Percentiles rank a stretch among this genome's conserved stretches.
phyloP scores from a whole-genome alignment of 2,329 filamentous ascomycete species.

The Coniochaeta pulveracea region DNA sequence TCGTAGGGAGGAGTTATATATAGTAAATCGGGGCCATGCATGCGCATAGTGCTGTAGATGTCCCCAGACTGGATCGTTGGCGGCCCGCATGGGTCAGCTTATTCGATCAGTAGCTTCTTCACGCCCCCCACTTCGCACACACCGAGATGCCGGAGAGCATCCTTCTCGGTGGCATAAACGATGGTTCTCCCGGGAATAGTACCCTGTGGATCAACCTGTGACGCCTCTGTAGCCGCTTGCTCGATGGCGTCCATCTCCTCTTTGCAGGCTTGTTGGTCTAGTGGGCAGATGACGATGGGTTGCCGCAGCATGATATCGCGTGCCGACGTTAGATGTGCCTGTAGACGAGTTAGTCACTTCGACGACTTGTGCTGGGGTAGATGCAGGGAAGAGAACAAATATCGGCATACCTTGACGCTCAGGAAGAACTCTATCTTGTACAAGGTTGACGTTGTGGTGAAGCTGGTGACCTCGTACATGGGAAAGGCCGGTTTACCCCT shows the following conservation, averaged over 20 bases:
- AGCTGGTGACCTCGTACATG: conserved; percentile 76
- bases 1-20: too few species aligned
- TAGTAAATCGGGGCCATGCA: too few species aligned
- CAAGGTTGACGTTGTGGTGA: conserved; percentile 84
- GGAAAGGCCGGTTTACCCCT: conserved; percentile 81
- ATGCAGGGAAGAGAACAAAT: too few species aligned
- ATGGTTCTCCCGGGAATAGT: conserved; percentile 84
- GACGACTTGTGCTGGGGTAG: too few species aligned
- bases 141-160: conserved; percentile 49
- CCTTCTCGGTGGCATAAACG: conserved; percentile 63
- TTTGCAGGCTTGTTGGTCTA: conserved; percentile 91
- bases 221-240: conserved; percentile 86
- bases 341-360: too few species aligned
- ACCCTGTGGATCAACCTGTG: conserved; percentile 76
- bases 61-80: too few species aligned
- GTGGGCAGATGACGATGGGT: conserved; percentile 89
- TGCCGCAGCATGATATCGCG: conserved; percentile 82
- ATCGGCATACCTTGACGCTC: conserved; percentile 76
- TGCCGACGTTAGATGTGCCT: conserved; percentile 83
- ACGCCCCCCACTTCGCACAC: conserved; percentile 52
- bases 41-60: too few species aligned
- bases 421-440: conserved; percentile 99
- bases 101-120: conserved; percentile 57
- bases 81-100: too few species aligned
- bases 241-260: conserved; percentile 99